Percentiles rank a stretch among this genome's conserved stretches.
Conservation (phyloP, 1,139 yeast genomes). For the Sporopachydermia cereana region DNA sequence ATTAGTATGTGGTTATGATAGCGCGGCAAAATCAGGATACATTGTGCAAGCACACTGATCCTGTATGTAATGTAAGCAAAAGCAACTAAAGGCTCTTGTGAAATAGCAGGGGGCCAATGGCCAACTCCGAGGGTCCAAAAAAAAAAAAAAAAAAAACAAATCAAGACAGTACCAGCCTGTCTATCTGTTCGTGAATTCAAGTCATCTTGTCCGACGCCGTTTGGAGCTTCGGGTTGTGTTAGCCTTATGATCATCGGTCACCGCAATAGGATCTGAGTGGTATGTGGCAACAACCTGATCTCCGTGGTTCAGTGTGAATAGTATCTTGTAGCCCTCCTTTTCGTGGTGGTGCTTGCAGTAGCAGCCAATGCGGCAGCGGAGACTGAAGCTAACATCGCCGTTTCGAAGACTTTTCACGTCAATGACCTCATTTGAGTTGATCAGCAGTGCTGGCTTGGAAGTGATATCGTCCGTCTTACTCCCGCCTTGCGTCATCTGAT, state of each 20-base stretch:
- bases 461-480: neutral
- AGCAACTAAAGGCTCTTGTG: too few relatives aligned
- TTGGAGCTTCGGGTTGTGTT: too few relatives aligned
- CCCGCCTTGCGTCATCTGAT: neutral
- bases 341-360: slow-evolving; percentile 4
- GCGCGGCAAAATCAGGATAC: too few relatives aligned
- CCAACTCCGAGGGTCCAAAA: too few relatives aligned
- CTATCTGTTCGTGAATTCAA: too few relatives aligned
- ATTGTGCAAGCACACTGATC: too few relatives aligned
- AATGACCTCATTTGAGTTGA: neutral
- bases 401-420: neutral
- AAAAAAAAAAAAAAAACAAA: too few relatives aligned
- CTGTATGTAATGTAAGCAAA: too few relatives aligned
- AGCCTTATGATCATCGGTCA: slow-evolving; percentile 5
- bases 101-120: too few relatives aligned
- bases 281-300: neutral
- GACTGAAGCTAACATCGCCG: neutral
- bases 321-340: neutral
- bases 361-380: neutral
- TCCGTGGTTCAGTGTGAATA: neutral
- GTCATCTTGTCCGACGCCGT: too few relatives aligned
- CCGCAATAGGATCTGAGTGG: neutral
- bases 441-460: slow-evolving; percentile 1
- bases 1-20: too few relatives aligned
- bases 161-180: too few relatives aligned